Evolutionary conservation across 2,329 filamentous ascomycete species (phyloP), one percentile per base, ranked within the genome.

Genomic region (Hymenoscyphus salicellus): DNA sequence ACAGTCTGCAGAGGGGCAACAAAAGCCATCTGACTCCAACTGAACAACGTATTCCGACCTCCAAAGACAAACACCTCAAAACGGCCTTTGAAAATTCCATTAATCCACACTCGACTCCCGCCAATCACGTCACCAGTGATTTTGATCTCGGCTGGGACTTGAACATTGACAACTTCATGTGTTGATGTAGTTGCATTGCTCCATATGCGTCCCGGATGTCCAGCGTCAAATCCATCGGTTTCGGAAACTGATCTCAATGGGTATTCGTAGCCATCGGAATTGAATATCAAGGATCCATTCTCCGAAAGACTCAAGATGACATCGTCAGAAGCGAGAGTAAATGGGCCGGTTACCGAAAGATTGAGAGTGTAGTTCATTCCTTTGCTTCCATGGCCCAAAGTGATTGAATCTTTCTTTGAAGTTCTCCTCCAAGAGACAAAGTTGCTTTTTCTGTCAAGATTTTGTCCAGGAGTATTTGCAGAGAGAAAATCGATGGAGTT

Each of bases 381-480:
- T 26, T 52, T 26, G 10, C 46, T 52, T 5, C 46, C 46, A 26
- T 52, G 20, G 20, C n/a, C 46, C 8, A 52, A 52, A 14, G 23
- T 52, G n/a, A 52, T 20, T 8, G 46, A 10, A 52, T 52, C 20
- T 5, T 10, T 5, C 26, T 52, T 11, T 4, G n/a, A 14, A 5
- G 20, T 26, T 10, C 46, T 26, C 10, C 5, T 26, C 46, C 46
- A 52, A 23, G 46, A 52, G 20, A 52, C n/a, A 26, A 52, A 52
- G 1, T 52, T 5, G 20, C 46, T 52, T 26, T 52, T 52, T 20
- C 46, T 52, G 33, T 84, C 82, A 0, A 85, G 77, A 63, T 84
- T 84, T 67, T 85, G 81, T 0, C 71, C 81, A 0, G 83, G 82
- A 0, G 78, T 77, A 0, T 67, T 71, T 0, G 77, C 70, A 3